Conservation (phyloP, 306 rosid species). For the Psophocarpus tetragonolobus region DNA sequence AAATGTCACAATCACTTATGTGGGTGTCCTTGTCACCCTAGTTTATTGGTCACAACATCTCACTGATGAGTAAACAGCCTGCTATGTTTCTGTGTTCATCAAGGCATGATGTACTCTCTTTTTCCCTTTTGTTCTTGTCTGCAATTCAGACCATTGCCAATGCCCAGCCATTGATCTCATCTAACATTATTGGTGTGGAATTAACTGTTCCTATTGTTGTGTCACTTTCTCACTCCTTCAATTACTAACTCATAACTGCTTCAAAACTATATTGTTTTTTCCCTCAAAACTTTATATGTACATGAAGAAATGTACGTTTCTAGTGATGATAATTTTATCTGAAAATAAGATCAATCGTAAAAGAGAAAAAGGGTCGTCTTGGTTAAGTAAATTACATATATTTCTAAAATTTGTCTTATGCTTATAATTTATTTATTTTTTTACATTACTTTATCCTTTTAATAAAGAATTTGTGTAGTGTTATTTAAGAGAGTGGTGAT, state of each 20-base stretch:
- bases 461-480: too few relatives aligned
- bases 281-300: too few relatives aligned
- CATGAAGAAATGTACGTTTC: too few relatives aligned
- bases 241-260: neutral
- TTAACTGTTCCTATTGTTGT: neutral
- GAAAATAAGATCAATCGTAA: too few relatives aligned
- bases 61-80: constrained; percentile 37
- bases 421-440: too few relatives aligned
- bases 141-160: constrained; percentile 2
- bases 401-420: too few relatives aligned
- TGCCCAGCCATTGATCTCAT: neutral
- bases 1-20: constrained; percentile 59
- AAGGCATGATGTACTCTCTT: constrained; percentile 33
- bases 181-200: neutral
- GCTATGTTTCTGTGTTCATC: constrained; percentile 42
- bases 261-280: neutral
- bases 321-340: too few relatives aligned
- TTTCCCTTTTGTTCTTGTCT: constrained; percentile 33
- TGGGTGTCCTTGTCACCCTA: constrained; percentile 49
- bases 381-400: too few relatives aligned
- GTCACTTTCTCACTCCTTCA: neutral
- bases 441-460: too few relatives aligned
- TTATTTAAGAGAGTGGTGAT: too few relatives aligned
- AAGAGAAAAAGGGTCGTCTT: too few relatives aligned
- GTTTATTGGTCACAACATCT: constrained; percentile 38